Percentiles rank a stretch among this genome's conserved stretches.
These are phyloP conservation scores for Candida corydali DNA, from an alignment of 805 yeast species.

Conservation along the genomic window DNA sequence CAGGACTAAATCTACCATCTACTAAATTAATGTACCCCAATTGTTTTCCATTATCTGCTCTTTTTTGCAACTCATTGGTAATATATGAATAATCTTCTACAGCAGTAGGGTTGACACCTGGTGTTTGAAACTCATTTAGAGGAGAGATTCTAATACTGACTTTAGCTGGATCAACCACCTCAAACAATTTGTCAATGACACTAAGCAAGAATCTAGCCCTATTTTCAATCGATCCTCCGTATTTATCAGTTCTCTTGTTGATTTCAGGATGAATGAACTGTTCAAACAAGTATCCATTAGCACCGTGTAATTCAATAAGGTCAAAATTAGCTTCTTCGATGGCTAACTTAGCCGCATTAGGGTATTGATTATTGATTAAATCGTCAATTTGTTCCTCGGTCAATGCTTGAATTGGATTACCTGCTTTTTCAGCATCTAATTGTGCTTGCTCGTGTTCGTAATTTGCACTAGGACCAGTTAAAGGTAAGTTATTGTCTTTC, in stretches of 20 bases:
- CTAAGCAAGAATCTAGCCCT: constrained; percentile 32
- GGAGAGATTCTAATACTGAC: constrained; percentile 35
- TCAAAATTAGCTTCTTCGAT: constrained; percentile 32
- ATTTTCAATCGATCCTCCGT: constrained; percentile 37
- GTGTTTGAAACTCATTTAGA: constrained; percentile 26
- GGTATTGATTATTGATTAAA: constrained; percentile 16
- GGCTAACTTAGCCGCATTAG: constrained; percentile 26
- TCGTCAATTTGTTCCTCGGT: constrained; percentile 21
- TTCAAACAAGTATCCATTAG: constrained; percentile 38
- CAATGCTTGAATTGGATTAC: constrained; percentile 15
- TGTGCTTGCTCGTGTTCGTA: constrained; percentile 15
- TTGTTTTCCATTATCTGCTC: constrained; percentile 23
- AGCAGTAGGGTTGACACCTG: constrained; percentile 24
- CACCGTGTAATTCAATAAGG: constrained; percentile 37
- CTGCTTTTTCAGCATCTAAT: constrained; percentile 14
- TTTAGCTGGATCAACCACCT: constrained; percentile 20
- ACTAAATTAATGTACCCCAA: constrained; percentile 35
- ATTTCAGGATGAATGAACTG: constrained; percentile 30
- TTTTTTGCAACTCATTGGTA: constrained; percentile 26
- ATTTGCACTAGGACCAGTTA: constrained; percentile 15
- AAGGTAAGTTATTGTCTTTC: constrained; percentile 18
- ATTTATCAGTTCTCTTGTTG: constrained; percentile 30
- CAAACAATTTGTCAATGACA: constrained; percentile 30
- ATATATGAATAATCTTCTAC: constrained; percentile 25
- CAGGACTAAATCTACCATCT: constrained; percentile 15